phyloP scores from a whole-genome alignment of 1,284 basidiomycete genomes.

The Pulveroboletus ridleyi region DNA sequence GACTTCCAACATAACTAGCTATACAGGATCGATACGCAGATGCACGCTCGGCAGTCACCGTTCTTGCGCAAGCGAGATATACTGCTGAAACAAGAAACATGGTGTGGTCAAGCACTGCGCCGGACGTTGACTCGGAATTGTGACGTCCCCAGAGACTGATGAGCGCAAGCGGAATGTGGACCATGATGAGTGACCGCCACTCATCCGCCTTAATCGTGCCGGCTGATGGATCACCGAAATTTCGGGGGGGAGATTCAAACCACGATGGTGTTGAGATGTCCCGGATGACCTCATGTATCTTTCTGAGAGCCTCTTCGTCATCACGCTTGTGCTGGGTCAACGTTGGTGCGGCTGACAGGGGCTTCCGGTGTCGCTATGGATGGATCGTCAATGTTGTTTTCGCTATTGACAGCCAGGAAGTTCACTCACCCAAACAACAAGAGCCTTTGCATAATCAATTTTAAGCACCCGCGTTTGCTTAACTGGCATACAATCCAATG shows the following conservation, averaged over 20 bases:
- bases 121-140: not conserved
- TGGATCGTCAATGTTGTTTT: too few relatives aligned
- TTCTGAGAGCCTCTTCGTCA: too few relatives aligned
- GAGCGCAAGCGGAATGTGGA: constrained; percentile 42
- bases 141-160: constrained; percentile 19
- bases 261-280: too few relatives aligned
- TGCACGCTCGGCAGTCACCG: not conserved
- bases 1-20: constrained; percentile 13
- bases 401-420: too few relatives aligned
- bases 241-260: too few relatives aligned
- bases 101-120: constrained; percentile 15
- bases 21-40: constrained; percentile 13
- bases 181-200: constrained; percentile 26
- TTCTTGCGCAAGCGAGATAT: constrained; percentile 15
- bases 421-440: constrained; percentile 19
- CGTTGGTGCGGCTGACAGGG: not conserved
- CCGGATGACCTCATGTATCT: too few relatives aligned
- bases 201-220: too few relatives aligned
- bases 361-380: constrained; percentile 8
- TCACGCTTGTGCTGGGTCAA: too few relatives aligned
- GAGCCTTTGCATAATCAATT: constrained; percentile 12
- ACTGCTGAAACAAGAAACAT: constrained; percentile 25
- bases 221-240: too few relatives aligned
- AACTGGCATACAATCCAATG: not conserved
- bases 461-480: constrained; percentile 9